Conservation (phyloP, 352 stramenopile genomes). For the Phytophthora megakarya region DNA sequence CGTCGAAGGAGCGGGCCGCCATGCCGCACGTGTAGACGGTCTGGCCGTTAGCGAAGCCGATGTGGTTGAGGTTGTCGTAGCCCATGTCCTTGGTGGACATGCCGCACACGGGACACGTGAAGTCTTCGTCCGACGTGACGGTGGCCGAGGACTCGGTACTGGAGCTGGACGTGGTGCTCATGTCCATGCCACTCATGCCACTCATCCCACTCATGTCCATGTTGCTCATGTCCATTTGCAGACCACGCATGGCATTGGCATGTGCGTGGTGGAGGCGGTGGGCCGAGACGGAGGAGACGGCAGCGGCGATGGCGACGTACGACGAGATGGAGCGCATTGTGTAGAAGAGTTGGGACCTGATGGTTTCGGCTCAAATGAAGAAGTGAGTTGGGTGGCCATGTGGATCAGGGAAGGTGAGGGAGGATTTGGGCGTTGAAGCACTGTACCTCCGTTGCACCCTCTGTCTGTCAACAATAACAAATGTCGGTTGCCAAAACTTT, state of each 20-base stretch:
- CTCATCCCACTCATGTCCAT: slow-evolving; percentile 38
- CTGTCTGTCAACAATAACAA: slow-evolving; percentile 14
- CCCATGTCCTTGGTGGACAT: slow-evolving; percentile 62
- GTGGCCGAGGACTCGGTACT: slow-evolving; percentile 14
- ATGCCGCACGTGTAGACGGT: slow-evolving; percentile 81
- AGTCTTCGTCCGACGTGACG: slow-evolving; percentile 32
- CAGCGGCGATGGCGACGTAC: slow-evolving; percentile 19
- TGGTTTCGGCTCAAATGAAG: slow-evolving; percentile 22
- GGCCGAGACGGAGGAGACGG: slow-evolving; percentile 14
- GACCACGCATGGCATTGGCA: slow-evolving; percentile 25
- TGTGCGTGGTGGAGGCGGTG: slow-evolving; percentile 34
- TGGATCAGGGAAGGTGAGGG: slow-evolving; percentile 7
- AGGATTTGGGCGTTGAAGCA: slow-evolving; percentile 19
- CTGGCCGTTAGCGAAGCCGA: slow-evolving; percentile 65
- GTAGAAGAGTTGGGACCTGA: slow-evolving; percentile 2
- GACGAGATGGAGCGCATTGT: slow-evolving; percentile 21
- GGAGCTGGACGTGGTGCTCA: slow-evolving; percentile 16
- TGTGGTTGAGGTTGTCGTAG: slow-evolving; percentile 70
- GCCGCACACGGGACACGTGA: slow-evolving; percentile 71
- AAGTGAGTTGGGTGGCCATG: slow-evolving; percentile 29
- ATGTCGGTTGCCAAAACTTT: too few relatives aligned
- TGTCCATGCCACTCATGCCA: too few relatives aligned
- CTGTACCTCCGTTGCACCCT: slow-evolving; percentile 16
- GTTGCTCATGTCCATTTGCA: slow-evolving; percentile 33
- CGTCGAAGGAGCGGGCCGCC: slow-evolving; percentile 52